Base-by-base conservation (phyloP, 257 asterid genomes). In the Nicotiana tabacum region DNA sequence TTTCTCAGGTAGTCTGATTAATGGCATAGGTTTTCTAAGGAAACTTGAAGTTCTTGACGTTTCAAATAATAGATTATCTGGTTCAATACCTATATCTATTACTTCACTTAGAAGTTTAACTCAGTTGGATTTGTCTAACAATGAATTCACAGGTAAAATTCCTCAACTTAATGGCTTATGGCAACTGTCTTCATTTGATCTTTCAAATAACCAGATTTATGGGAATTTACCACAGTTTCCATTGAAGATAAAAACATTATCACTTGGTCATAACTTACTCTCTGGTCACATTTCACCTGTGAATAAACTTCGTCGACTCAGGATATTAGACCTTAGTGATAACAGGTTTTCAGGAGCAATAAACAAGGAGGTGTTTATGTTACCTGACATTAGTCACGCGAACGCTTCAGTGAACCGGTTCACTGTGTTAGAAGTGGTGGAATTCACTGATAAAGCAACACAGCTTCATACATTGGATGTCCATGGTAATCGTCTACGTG, bases 141-240 rank as follows among this genome's bases (percentile, higher is more conserved):
- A 89, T 77, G 82, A 83, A 79, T 58, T 90, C 6, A 68, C 91
- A 2, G 92, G 92, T 5, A 83, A 65, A 66, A 57, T 90, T 12
- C 94, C 94, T 1, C 86, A 88, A 58, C 85, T 90, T 8, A 67
- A 80, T 6, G 89, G 88, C 0, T 62, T 88, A 11, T 89, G 94
- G 94, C 86, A 86, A 77, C 90, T 90, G 7, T 74, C 68, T 72
- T 58, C 85, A 2, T 55, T 90, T 10, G 93, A 88, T 56, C 76
- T 89, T 43, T 84, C 90, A 68, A 43, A 80, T 24, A 90, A 90
- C 81, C 88, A 88, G 60, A 57, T 90, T n/a, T 86, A 78, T 18
- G 92, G 92, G 24, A 82, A 53, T 58, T 80, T 90, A 65, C 92
- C 92, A 15, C 78, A 29, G 6, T 43, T 90, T 35, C 94, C 94